Percentiles rank a stretch among this genome's conserved stretches.
phyloP scores from a whole-genome alignment of 179 eudicot species.

The Carnegiea gigantea region DNA sequence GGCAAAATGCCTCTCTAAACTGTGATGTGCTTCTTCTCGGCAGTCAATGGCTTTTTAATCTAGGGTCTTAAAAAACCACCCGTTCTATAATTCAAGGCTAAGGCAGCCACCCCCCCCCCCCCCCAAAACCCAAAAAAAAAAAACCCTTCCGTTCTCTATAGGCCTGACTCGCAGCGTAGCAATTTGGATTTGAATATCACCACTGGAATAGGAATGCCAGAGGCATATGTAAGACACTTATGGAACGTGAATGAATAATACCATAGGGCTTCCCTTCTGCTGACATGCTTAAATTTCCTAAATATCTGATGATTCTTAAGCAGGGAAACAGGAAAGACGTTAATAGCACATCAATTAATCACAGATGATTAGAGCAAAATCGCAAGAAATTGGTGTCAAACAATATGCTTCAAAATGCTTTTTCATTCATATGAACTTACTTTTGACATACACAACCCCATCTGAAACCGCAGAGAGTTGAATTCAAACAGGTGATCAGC shows the following conservation, averaged over 20 bases:
- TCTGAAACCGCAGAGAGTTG: conserved; percentile 14
- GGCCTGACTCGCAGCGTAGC: too few relatives aligned
- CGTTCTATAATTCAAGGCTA: too few relatives aligned
- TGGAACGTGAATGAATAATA: background rate
- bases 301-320: background rate
- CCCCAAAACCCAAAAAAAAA: too few relatives aligned
- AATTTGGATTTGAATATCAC: background rate
- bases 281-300: background rate
- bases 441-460: conserved; percentile 42
- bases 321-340: background rate
- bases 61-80: too few relatives aligned
- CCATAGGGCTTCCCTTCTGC: background rate
- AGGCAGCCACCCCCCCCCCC: too few relatives aligned
- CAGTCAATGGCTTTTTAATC: too few relatives aligned
- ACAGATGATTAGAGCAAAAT: background rate
- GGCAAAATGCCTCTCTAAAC: background rate
- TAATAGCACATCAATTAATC: background rate
- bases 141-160: too few relatives aligned
- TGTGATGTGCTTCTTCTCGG: too few relatives aligned
- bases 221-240: background rate
- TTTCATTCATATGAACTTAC: conserved; percentile 21
- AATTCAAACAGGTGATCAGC: background rate
- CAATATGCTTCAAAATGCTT: background rate
- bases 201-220: background rate
- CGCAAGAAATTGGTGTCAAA: background rate